phyloP scores from a whole-genome alignment of 2,329 filamentous ascomycete species.

The Phaeosphaeriaceae sp. region DNA sequence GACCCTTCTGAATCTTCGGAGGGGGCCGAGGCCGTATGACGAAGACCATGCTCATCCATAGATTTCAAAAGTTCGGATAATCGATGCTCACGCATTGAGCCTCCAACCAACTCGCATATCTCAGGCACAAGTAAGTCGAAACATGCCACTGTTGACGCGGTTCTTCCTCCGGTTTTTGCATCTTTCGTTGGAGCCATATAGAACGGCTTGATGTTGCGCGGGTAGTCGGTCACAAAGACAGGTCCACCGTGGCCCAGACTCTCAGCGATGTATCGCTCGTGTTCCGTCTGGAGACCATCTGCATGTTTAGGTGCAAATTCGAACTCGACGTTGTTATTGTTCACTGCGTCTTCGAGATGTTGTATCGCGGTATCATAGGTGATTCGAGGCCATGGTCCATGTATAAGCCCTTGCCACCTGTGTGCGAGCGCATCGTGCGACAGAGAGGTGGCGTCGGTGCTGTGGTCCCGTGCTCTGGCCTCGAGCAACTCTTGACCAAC shows the following conservation, averaged over 20 bases:
- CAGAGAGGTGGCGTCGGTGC: conserved; percentile 44
- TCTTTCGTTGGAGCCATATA: conserved; percentile 71
- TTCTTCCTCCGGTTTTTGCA: conserved; percentile 13
- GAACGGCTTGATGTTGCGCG: conserved; percentile 88
- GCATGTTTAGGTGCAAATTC: conserved; percentile 74
- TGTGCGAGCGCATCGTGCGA: conserved; percentile 62
- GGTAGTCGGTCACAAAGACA: conserved; percentile 93
- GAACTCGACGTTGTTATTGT: conserved; percentile 63
- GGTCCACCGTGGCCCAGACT: conserved; percentile 69
- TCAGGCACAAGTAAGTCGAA: conserved; percentile 90
- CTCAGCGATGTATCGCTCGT: conserved; percentile 86
- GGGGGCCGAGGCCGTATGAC: conserved; percentile 38
- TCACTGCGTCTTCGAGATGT: conserved; percentile 66
- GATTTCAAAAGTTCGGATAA: conserved; percentile 70
- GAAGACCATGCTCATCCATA: conserved; percentile 74
- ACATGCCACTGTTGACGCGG: conserved; percentile 73
- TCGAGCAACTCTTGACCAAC: conserved; percentile 64
- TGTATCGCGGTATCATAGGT: conserved; percentile 82
- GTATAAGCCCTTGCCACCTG: conserved; percentile 74
- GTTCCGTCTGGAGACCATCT: conserved; percentile 82
- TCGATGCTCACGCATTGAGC: conserved; percentile 87
- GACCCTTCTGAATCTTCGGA: conserved; percentile 32
- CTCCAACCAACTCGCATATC: conserved; percentile 84
- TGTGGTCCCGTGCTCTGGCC: conserved; percentile 50
- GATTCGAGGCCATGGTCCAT: conserved; percentile 83